Base-by-base conservation (phyloP, 2,329 filamentous ascomycete genomes). In the Zelopaecilomyces penicillatus region DNA sequence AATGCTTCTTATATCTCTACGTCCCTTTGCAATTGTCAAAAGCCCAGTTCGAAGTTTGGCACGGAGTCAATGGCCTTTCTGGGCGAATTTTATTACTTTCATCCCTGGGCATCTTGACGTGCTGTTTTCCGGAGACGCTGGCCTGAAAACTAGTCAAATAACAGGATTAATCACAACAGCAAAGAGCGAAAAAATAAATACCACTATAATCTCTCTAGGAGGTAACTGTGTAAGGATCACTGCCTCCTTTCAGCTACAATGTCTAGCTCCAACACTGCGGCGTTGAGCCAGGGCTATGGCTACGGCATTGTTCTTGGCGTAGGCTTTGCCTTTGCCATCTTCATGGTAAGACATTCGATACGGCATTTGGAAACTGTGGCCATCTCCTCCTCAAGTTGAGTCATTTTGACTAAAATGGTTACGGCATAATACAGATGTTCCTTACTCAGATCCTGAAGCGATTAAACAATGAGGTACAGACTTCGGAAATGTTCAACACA, bases 401-500 rank as follows among this genome's bases (percentile, higher is more conserved):
- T 34, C 32, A 12, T 34, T 34, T 9, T 34, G 32, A 9, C 32
- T 19, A 19, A 19, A 19, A 19, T 19, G 19, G 19, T 19, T 19
- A 19, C 19, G 19, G 19, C 35, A 4, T 10, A 8, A 9, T 7
- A 12, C 6, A 61, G 66, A 85, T 85, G 56, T 66, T 78, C 43
- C 82, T 82, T n/a, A 87, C 82, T 2, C 83, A 82, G 63, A 73
- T 84, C 29, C 66, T 87, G 46, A 83, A 82, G 57, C 70, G 80
- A 59, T 78, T 66, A 54, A 68, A 67, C 54, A 62, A 64, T 41
- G 88, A 93, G 62, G 70, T 90, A 3, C 88, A 95, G 63, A 95
- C 90, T 0, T 90, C 85, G 0, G 89, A 95, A 67, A 93, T 89
- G 79, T 95, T 95, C 72, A 89, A 78, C 51, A 95, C 89, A 0